Percentiles rank a stretch among this genome's conserved stretches.
phyloP scores from a whole-genome alignment of 331 rosid genomes.

The Stylosanthes scabra region DNA sequence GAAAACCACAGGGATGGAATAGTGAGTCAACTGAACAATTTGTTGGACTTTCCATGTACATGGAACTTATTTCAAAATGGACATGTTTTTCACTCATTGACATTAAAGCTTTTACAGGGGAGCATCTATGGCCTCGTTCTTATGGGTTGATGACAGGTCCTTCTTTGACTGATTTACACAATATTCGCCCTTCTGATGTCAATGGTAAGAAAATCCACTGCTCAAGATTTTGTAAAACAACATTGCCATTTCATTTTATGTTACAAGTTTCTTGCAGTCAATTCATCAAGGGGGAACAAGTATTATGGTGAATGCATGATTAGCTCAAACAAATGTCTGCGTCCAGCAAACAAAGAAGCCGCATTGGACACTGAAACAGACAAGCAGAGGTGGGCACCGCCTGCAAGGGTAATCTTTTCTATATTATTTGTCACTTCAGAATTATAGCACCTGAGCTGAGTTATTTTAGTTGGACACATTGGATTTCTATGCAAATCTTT shows the following conservation, averaged over 20 bases:
- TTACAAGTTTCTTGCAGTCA: constrained; percentile 53
- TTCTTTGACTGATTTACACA: constrained; percentile 72
- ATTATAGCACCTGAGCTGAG: neutral
- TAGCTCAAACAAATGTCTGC: constrained; percentile 55
- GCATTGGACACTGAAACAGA: constrained; percentile 78
- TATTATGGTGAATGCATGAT: constrained; percentile 67
- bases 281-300: constrained; percentile 81
- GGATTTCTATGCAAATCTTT: constrained; percentile 7
- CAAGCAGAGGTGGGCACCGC: constrained; percentile 75
- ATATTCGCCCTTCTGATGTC: constrained; percentile 75
- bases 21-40: constrained; percentile 57
- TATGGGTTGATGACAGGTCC: constrained; percentile 65
- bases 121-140: constrained; percentile 85
- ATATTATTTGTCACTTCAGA: constrained; percentile 5
- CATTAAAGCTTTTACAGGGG: constrained; percentile 52
- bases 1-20: constrained; percentile 78
- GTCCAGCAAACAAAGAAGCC: constrained; percentile 82
- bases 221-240: neutral
- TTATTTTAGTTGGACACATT: neutral
- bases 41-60: too few relatives aligned
- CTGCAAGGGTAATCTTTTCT: constrained; percentile 49
- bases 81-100: constrained; percentile 18
- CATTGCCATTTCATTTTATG: constrained; percentile 38
- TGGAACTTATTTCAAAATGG: neutral
- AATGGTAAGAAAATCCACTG: constrained; percentile 55